These are phyloP conservation scores for Ustilago curta DNA, from an alignment of 1,284 basidiomycete species.

Conservation along the genomic window DNA sequence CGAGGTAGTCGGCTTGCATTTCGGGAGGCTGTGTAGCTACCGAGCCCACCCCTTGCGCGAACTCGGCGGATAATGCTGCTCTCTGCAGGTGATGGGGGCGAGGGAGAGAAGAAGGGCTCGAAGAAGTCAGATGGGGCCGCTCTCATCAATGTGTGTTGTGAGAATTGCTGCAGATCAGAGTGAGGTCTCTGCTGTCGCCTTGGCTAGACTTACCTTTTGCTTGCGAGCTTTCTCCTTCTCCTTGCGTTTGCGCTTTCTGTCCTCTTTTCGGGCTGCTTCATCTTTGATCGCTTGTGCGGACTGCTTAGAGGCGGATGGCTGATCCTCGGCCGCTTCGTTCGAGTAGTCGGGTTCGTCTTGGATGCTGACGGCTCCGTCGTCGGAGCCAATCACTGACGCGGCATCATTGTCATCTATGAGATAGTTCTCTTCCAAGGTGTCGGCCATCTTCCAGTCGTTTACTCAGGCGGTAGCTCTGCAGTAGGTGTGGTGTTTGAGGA, in stretches of 20 bases:
- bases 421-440: conserved; percentile 61
- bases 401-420: conserved; percentile 54
- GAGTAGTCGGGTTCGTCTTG: conserved; percentile 27
- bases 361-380: conserved; percentile 45
- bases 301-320: background rate
- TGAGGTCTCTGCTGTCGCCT: too few relatives aligned
- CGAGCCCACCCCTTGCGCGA: conserved; percentile 40
- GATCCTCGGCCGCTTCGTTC: conserved; percentile 1
- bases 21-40: conserved; percentile 51
- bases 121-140: background rate
- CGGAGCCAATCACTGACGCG: conserved; percentile 33
- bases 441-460: conserved; percentile 47
- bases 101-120: background rate
- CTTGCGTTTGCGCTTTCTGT: conserved; percentile 58
- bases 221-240: conserved; percentile 56
- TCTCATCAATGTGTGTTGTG: background rate
- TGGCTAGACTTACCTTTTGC: conserved; percentile 46
- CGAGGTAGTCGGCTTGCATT: conserved; percentile 64
- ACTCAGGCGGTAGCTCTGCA: background rate
- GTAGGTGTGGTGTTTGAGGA: background rate
- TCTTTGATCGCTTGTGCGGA: conserved; percentile 24
- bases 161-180: too few relatives aligned
- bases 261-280: conserved; percentile 49
- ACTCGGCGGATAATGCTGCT: conserved; percentile 45
- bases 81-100: conserved; percentile 21